Evolutionary conservation across 495 filamentous ascomycete species (phyloP).

Genomic region (Lasiosphaeria hispida): DNA sequence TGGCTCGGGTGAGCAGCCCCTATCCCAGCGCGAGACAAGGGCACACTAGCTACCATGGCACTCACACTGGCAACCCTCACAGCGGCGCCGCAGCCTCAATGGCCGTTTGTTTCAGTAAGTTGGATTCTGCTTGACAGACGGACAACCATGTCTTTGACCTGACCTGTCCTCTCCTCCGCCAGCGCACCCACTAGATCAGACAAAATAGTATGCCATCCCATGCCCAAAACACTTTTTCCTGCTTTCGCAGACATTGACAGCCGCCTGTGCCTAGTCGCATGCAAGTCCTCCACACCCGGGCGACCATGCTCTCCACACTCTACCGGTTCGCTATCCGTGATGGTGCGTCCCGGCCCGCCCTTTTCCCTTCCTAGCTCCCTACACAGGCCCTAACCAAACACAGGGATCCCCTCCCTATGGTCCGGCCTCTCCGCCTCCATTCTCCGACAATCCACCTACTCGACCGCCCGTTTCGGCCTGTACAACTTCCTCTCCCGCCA

Average conservation of each 20-base stretch:
- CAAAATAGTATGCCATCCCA: constrained; percentile 33
- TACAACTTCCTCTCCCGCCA: constrained; percentile 33
- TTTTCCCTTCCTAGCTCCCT: not conserved
- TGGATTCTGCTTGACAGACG: not conserved
- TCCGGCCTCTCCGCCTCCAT: constrained; percentile 40
- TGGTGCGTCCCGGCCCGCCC: constrained; percentile 18
- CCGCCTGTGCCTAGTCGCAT: constrained; percentile 28
- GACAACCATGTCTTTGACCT: not conserved
- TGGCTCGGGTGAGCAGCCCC: constrained; percentile 31
- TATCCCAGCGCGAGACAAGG: not conserved
- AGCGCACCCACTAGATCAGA: constrained; percentile 41
- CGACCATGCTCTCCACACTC: constrained; percentile 34
- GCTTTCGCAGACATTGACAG: not conserved
- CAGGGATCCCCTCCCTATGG: constrained; percentile 37
- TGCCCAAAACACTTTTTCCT: not conserved
- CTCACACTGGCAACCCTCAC: not conserved
- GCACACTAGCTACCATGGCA: not conserved
- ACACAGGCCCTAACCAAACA: not conserved
- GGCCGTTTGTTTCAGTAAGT: constrained; percentile 43
- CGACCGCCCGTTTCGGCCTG: constrained; percentile 38
- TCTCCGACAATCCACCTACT: constrained; percentile 41
- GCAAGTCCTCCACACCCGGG: constrained; percentile 35
- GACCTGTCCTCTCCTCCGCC: not conserved
- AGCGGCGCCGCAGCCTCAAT: constrained; percentile 42
- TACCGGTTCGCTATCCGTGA: constrained; percentile 36